phyloP scores from a whole-genome alignment of 371 early-diverging fungal species.

The Mucor lusitanicus region DNA sequence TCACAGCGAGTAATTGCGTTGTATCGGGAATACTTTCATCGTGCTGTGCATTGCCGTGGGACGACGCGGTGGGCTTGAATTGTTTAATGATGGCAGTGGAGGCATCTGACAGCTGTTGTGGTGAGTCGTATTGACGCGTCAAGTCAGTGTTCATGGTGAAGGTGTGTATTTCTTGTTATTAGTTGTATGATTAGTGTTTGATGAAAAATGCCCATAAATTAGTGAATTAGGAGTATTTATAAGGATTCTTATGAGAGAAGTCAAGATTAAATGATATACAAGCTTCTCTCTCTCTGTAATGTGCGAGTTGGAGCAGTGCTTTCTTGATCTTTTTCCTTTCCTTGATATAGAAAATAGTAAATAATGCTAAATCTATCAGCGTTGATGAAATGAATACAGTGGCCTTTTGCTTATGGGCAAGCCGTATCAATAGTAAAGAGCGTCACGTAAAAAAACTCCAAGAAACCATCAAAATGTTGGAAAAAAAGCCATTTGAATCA shows the following conservation, averaged over 20 bases:
- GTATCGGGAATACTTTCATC: slow-evolving; percentile 27
- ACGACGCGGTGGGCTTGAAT: neutral
- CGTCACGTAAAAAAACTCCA: neutral
- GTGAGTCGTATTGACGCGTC: slow-evolving; percentile 30
- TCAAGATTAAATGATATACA: neutral
- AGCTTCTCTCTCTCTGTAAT: neutral
- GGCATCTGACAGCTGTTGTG: slow-evolving; percentile 17
- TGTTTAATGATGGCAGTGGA: slow-evolving; percentile 9
- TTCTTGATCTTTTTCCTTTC: neutral
- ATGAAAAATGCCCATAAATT: neutral
- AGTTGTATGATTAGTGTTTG: neutral
- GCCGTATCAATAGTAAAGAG: neutral
- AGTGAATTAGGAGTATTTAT: neutral
- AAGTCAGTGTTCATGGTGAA: slow-evolving; percentile 21
- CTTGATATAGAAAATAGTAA: neutral
- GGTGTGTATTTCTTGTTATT: neutral
- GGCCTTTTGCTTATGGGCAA: neutral
- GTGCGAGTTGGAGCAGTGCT: neutral
- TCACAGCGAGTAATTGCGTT: slow-evolving; percentile 32
- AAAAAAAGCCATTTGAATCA: slow-evolving; percentile 7
- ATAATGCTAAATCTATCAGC: neutral
- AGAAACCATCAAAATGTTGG: neutral
- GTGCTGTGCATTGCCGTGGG: neutral
- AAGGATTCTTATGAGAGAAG: neutral
- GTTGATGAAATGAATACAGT: neutral